Evolutionary conservation across 75 land plant species (phyloP).

Genomic region (Azolla pinnata): DNA sequence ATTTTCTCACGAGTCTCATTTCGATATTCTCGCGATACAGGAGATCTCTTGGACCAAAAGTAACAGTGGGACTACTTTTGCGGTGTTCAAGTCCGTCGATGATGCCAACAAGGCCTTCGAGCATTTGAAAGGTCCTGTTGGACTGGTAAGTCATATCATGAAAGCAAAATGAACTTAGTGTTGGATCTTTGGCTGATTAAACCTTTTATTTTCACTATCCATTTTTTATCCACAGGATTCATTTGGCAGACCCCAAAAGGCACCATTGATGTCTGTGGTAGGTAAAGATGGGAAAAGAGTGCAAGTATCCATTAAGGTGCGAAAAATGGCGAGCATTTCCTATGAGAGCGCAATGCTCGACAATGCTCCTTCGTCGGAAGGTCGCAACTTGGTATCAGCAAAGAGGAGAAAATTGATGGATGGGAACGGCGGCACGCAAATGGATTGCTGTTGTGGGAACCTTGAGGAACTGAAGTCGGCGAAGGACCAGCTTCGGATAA

Average conservation of each 20-base stretch:
- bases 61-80: constrained; percentile 38
- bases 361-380: not conserved
- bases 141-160: constrained; percentile 29
- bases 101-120: constrained; percentile 52
- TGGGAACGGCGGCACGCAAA: not conserved
- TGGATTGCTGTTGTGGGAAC: constrained; percentile 6
- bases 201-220: constrained; percentile 1
- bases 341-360: not conserved
- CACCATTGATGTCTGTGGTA: not conserved
- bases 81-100: constrained; percentile 34
- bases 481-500: constrained; percentile 10
- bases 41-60: constrained; percentile 4
- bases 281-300: not conserved
- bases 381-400: not conserved
- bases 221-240: constrained; percentile 13
- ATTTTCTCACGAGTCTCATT: not conserved
- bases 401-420: constrained; percentile 1
- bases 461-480: constrained; percentile 5
- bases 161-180: not conserved
- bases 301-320: constrained; percentile 9
- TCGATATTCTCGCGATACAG: constrained; percentile 12
- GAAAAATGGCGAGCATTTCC: constrained; percentile 14
- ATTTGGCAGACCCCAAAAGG: constrained; percentile 15
- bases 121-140: constrained; percentile 28
- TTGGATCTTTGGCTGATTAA: not conserved